Percentiles rank a stretch among this genome's conserved stretches.
phyloP scores from a whole-genome alignment of 371 early-diverging fungal genomes.

The Mucor lusitanicus region DNA sequence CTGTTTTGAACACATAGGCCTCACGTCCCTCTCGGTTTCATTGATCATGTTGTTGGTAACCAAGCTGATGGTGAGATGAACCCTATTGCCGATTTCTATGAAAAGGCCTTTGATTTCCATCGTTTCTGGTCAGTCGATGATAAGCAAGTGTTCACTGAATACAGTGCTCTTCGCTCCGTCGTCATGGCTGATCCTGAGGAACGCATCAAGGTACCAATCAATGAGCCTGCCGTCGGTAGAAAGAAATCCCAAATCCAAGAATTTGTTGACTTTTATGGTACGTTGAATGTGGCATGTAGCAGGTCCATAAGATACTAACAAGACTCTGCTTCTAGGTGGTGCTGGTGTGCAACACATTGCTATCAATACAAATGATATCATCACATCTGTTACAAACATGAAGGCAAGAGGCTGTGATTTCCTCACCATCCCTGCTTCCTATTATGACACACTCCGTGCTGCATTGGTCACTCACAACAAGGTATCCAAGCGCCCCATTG shows the following conservation, averaged over 20 bases:
- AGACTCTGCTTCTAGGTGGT: constrained; percentile 30
- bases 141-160: constrained; percentile 94
- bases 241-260: constrained; percentile 97
- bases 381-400: constrained; percentile 79
- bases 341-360: constrained; percentile 98
- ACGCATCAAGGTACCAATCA: constrained; percentile 95
- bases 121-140: constrained; percentile 99
- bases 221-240: constrained; percentile 95
- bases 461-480: constrained; percentile 61
- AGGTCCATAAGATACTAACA: no score
- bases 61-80: constrained; percentile 93
- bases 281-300: no score
- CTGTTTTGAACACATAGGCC: constrained; percentile 38
- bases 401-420: constrained; percentile 91
- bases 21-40: constrained; percentile 62
- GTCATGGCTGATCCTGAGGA: constrained; percentile 96
- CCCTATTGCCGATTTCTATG: constrained; percentile 82
- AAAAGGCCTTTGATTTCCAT: constrained; percentile 91
- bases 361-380: constrained; percentile 85
- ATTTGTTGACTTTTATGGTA: constrained; percentile 91
- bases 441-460: constrained; percentile 84
- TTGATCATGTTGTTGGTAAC: constrained; percentile 97
- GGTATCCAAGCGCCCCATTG: constrained; percentile 69
- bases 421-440: constrained; percentile 82
- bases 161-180: constrained; percentile 91